Percentiles rank a stretch among this genome's conserved stretches.
phyloP scores from a whole-genome alignment of 352 stramenopile genomes.

The Phytopythium oedochilum region DNA sequence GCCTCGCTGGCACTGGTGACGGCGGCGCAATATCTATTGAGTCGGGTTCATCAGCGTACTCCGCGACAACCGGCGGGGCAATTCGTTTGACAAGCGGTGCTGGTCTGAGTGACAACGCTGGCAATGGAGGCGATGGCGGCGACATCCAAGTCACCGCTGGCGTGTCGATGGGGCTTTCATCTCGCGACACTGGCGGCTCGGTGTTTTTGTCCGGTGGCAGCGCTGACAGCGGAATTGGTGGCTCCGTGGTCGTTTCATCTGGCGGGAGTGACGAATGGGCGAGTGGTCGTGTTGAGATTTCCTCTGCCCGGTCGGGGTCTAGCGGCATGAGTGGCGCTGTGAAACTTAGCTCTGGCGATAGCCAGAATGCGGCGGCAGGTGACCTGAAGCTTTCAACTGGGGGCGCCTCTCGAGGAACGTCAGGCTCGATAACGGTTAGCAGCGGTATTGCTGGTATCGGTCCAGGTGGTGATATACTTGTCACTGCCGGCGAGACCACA shows the following conservation, averaged over 20 bases:
- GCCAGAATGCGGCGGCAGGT: conserved; percentile 34
- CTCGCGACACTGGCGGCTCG: conserved; percentile 47
- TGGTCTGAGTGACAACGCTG: conserved; percentile 62
- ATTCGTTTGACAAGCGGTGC: conserved; percentile 40
- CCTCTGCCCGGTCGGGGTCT: conserved; percentile 37
- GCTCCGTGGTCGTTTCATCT: conserved; percentile 38
- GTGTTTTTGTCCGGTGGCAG: conserved; percentile 44
- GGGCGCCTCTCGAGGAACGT: conserved; percentile 43
- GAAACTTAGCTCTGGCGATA: conserved; percentile 36
- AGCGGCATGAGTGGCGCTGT: conserved; percentile 58
- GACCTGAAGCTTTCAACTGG: conserved; percentile 35
- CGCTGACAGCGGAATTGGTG: conserved; percentile 45
- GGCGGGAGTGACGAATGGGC: conserved; percentile 43
- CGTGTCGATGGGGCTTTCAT: conserved; percentile 42
- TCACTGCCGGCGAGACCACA: conserved; percentile 60
- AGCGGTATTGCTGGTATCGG: conserved; percentile 55
- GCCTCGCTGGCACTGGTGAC: conserved; percentile 36
- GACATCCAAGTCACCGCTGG: conserved; percentile 42
- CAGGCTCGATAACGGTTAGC: conserved; percentile 51
- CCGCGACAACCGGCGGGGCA: conserved; percentile 43
- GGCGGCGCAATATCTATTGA: conserved; percentile 46
- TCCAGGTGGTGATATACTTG: conserved; percentile 48
- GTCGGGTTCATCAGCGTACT: conserved; percentile 40
- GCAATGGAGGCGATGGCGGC: conserved; percentile 67
- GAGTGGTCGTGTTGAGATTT: conserved; percentile 47